Base-by-base conservation (phyloP, 1,139 yeast genomes). In the Lodderomyces orthopsilosis region DNA sequence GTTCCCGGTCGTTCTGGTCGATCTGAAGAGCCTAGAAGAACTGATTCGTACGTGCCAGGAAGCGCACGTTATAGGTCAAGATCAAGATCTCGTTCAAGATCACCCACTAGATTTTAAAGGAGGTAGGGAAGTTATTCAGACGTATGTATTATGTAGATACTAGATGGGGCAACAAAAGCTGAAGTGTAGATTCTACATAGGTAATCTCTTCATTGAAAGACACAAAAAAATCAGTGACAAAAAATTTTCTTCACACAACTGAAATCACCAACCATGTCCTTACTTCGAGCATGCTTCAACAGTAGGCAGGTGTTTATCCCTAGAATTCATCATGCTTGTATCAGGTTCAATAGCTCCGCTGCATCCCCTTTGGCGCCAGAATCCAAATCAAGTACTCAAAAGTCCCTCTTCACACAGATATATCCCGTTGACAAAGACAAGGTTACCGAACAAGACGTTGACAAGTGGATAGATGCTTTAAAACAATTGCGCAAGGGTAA, bases 381-480 rank as follows among this genome's bases (percentile, higher is more conserved):
- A 24, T 10, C 42, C 10, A 35, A 36, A 24, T 7, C 26, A 14
- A n/a, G 24, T 17, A n/a, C 24, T 38, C 39, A 47, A 27, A 27
- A 38, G 37, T 37, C 46, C 30, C 36, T 43, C 26, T 35, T 45
- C 21, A 26, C 48, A 10, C 30, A 70, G 53, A 58, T 73, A 13
- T 71, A 54, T 48, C 78, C 77, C 9, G 51, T 68, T 38, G 58
- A 69, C 46, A 68, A 69, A 52, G 66, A 65, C 13, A 47, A 56
- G 43, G 66, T 73, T 42, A 58, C 64, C 6, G 88, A 84, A 53
- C 65, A 69, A 37, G 83, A 82, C 51, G 81, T 85, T 33, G 86
- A 84, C 50, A 74, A 75, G 46, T 83, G 93, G 85, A 62, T 85
- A 44, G 62, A 66, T 8, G 83, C 89, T 8, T 75, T 87, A 43